phyloP scores from a whole-genome alignment of 1,139 yeast species.

The Saccharomycopsis phalli region DNA sequence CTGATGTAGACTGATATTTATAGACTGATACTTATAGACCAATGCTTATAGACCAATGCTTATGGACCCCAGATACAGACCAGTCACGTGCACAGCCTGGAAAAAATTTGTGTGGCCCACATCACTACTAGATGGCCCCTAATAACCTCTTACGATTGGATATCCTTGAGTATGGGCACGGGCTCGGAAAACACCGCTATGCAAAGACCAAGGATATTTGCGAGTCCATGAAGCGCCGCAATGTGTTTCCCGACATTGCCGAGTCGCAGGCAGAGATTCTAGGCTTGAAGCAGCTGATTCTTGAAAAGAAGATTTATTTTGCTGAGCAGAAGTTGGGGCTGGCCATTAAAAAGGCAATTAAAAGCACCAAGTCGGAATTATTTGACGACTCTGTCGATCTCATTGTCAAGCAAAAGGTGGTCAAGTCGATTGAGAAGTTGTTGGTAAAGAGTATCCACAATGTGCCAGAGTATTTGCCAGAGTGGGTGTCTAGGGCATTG shows the following conservation, averaged over 20 bases:
- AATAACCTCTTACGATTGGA: conserved; percentile 27
- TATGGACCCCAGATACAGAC: no score
- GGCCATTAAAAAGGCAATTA: conserved; percentile 30
- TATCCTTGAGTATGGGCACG: conserved; percentile 28
- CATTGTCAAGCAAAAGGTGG: conserved; percentile 27
- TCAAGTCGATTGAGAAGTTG: conserved; percentile 22
- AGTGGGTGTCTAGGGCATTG: conserved; percentile 26
- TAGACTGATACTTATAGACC: no score
- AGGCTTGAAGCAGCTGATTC: conserved; percentile 38
- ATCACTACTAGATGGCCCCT: no score
- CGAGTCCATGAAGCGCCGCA: conserved; percentile 40
- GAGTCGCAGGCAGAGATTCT: conserved; percentile 35
- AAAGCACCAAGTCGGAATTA: conserved; percentile 25
- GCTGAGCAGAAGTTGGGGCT: conserved; percentile 35
- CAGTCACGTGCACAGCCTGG: no score
- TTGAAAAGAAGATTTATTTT: conserved; percentile 44
- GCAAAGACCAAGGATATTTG: conserved; percentile 41
- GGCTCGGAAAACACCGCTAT: conserved; percentile 33
- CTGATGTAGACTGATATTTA: no score
- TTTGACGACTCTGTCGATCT: conserved; percentile 20
- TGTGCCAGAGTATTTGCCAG: conserved; percentile 26
- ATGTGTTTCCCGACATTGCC: conserved; percentile 33
- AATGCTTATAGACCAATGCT: no score
- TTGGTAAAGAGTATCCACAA: conserved; percentile 21
- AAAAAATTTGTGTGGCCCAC: no score